A percentile compares a stretch with the other conserved stretches of the same genome.
Conservation (phyloP, 345 rosid species). For the Gossypium sturtianum region DNA sequence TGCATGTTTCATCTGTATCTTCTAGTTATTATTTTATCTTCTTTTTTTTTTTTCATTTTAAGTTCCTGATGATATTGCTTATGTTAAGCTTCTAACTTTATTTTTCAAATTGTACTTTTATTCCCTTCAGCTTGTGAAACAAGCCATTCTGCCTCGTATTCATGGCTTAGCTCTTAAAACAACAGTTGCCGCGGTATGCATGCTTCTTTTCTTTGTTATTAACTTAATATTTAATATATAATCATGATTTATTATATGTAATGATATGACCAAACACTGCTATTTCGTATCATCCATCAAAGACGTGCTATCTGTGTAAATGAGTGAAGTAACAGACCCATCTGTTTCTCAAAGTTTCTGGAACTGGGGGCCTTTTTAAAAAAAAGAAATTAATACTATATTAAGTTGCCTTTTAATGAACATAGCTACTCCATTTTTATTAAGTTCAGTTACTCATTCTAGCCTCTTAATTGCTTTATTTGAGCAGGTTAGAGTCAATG, state of each 20-base stretch:
- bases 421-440: neutral
- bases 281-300: no score
- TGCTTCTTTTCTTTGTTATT: neutral
- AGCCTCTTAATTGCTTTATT: slow-evolving; percentile 9
- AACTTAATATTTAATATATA: neutral
- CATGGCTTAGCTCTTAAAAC: slow-evolving; percentile 96
- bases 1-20: neutral
- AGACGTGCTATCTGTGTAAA: no score
- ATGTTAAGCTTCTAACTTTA: neutral
- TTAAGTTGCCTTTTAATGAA: no score
- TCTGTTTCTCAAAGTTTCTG: no score
- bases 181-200: slow-evolving; percentile 90
- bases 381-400: no score
- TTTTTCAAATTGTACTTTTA: slow-evolving; percentile 1
- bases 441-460: neutral
- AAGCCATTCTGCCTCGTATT: slow-evolving; percentile 89
- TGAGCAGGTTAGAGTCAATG: slow-evolving; percentile 87
- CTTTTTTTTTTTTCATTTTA: neutral
- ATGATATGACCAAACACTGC: neutral
- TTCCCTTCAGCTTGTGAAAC: slow-evolving; percentile 70
- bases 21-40: neutral
- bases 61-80: neutral
- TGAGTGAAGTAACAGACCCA: no score
- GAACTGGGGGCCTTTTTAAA: no score
- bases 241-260: neutral